Evolutionary conservation across 2,329 filamentous ascomycete species (phyloP).

Genomic region (Phyllosticta capitalensis): DNA sequence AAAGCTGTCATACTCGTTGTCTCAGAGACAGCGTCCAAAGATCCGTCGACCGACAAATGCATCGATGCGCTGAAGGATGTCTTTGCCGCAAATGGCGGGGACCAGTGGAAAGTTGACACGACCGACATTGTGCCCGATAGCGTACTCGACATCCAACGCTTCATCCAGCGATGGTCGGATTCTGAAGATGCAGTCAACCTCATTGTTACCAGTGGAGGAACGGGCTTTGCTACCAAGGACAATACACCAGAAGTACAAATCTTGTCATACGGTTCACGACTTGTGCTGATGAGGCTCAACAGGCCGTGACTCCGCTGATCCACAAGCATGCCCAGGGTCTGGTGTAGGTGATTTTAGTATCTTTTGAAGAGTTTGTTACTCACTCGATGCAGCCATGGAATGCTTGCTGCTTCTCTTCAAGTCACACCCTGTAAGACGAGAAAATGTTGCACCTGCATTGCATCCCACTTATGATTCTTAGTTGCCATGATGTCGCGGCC

Average conservation of each 20-base stretch:
- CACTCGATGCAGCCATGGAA: conserved; percentile 56
- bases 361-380: background rate
- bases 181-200: conserved; percentile 54
- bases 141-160: conserved; percentile 61
- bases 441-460: background rate
- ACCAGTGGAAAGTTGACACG: conserved; percentile 61
- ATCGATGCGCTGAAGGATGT: conserved; percentile 57
- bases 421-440: conserved; percentile 74
- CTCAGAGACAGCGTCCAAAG: conserved; percentile 77
- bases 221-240: conserved; percentile 80
- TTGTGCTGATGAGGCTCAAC: conserved; percentile 13
- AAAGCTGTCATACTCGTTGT: conserved; percentile 74
- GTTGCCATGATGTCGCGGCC: conserved; percentile 96
- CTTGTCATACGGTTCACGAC: background rate
- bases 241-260: conserved; percentile 71
- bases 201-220: conserved; percentile 83
- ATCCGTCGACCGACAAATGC: conserved; percentile 70
- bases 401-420: conserved; percentile 73
- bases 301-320: conserved; percentile 71
- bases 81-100: conserved; percentile 56
- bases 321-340: conserved; percentile 82
- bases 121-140: conserved; percentile 74
- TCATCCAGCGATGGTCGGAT: conserved; percentile 67
- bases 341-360: conserved; percentile 45
- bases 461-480: conserved; percentile 30